Evolutionary conservation across 176 grass and related monocot genomes (phyloP).

Genomic region (Thinopyrum elongatum): DNA sequence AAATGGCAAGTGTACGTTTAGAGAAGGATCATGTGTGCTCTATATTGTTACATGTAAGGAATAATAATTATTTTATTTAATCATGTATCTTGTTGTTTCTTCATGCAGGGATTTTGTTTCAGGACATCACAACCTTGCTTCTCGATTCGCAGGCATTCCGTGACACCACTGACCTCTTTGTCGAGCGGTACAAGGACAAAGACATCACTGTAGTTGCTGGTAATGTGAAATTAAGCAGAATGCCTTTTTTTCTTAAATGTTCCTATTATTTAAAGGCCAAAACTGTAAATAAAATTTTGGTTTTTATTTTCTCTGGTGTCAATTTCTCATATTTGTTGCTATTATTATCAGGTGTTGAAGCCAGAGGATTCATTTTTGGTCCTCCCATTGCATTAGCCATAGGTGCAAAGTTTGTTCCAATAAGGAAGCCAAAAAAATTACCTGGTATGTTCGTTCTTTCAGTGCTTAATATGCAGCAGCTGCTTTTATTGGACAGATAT

Average conservation of each 20-base stretch:
- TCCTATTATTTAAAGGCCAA: neutral
- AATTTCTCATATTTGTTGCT: neutral
- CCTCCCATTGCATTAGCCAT: constrained; percentile 93
- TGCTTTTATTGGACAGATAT: neutral
- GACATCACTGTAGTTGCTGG: constrained; percentile 80
- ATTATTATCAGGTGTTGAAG: constrained; percentile 77
- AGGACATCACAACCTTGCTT: constrained; percentile 95
- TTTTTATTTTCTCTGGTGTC: neutral
- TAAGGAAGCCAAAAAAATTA: constrained; percentile 95
- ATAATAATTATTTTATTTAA: neutral
- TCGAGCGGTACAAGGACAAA: constrained; percentile 84
- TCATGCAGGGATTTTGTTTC: constrained; percentile 75
- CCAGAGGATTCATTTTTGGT: constrained; percentile 97
- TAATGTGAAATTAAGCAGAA: constrained; percentile 17
- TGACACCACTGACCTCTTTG: constrained; percentile 85
- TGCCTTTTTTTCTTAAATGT: neutral
- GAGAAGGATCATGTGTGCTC: neutral
- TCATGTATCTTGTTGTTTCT: neutral
- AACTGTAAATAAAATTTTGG: neutral
- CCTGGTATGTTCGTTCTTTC: constrained; percentile 55
- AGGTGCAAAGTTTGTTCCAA: constrained; percentile 93
- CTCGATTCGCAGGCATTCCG: constrained; percentile 71
- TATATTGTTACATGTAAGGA: neutral
- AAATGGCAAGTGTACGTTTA: neutral
- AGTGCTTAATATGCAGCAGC: neutral